phyloP scores from a whole-genome alignment of 139 green algal genomes.

The Tetradesmus obliquus region DNA sequence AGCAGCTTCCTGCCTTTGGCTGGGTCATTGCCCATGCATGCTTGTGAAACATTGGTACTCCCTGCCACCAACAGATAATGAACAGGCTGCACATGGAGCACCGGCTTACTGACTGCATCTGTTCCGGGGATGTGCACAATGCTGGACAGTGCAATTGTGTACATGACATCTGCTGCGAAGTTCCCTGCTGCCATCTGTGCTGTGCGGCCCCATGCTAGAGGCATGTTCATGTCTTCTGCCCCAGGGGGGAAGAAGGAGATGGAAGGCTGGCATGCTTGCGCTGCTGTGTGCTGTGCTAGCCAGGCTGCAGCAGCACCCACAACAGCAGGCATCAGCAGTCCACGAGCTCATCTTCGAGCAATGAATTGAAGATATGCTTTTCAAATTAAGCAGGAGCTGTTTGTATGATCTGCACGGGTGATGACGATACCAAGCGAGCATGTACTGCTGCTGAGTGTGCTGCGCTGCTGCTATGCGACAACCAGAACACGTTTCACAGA shows the following conservation, averaged over 20 bases:
- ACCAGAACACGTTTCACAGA: too few species aligned
- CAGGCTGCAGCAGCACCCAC: background rate
- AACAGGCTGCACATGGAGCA: conserved; percentile 21
- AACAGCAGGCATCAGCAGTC: background rate
- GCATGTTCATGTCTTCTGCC: conserved; percentile 40
- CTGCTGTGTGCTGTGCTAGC: background rate
- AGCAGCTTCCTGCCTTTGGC: background rate
- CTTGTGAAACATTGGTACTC: background rate
- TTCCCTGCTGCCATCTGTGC: conserved; percentile 42
- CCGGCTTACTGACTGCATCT: background rate
- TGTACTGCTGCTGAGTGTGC: background rate
- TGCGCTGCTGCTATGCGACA: background rate
- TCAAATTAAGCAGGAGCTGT: too few species aligned
- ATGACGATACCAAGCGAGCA: background rate
- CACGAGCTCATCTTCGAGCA: too few species aligned
- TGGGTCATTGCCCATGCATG: background rate
- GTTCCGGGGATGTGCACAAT: conserved; percentile 21
- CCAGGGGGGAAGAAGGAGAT: conserved; percentile 43
- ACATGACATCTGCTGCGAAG: conserved; percentile 4
- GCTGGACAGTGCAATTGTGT: conserved; percentile 17
- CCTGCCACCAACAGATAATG: conserved; percentile 5
- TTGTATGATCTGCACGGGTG: too few species aligned
- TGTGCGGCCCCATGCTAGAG: conserved; percentile 24
- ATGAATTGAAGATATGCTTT: too few species aligned
- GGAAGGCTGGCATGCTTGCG: background rate